Conservation (phyloP, 2,329 filamentous ascomycete species). For the Phyllosticta citribraziliensis region DNA sequence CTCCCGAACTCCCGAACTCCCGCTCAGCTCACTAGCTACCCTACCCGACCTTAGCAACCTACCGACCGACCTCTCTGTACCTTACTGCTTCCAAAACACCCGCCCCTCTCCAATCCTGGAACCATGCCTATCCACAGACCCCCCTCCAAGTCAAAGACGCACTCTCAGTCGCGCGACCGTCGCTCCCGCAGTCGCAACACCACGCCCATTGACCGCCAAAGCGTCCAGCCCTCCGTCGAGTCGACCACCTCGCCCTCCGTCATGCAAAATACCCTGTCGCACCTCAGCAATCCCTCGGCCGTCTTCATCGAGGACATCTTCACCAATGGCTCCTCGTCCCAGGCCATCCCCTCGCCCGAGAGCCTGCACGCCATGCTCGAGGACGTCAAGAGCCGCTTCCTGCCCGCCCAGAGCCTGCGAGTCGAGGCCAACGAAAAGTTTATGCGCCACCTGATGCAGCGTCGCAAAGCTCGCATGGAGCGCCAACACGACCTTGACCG, state of each 20-base stretch:
- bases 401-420: constrained; percentile 38
- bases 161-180: constrained; percentile 34
- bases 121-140: not conserved
- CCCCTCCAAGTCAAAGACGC: not conserved
- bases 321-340: constrained; percentile 48
- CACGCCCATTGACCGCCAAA: constrained; percentile 52
- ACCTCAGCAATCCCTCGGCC: constrained; percentile 48
- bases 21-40: too few species aligned
- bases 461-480: constrained; percentile 51
- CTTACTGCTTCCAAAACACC: not conserved
- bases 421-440: constrained; percentile 60
- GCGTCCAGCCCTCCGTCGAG: constrained; percentile 38
- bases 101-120: not conserved
- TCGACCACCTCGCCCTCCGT: constrained; percentile 42
- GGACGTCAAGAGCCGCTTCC: constrained; percentile 49
- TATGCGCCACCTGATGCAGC: constrained; percentile 59
- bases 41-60: too few species aligned
- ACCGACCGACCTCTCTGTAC: too few species aligned
- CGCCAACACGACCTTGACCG: constrained; percentile 43
- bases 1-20: too few species aligned
- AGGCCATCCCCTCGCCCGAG: constrained; percentile 46
- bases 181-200: constrained; percentile 66
- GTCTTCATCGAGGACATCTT: constrained; percentile 61
- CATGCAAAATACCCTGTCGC: constrained; percentile 48
- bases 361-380: constrained; percentile 55